Evolutionary conservation across 164 flowering plant genomes (phyloP).

Genomic region (Tetrastigma voinierianum): DNA sequence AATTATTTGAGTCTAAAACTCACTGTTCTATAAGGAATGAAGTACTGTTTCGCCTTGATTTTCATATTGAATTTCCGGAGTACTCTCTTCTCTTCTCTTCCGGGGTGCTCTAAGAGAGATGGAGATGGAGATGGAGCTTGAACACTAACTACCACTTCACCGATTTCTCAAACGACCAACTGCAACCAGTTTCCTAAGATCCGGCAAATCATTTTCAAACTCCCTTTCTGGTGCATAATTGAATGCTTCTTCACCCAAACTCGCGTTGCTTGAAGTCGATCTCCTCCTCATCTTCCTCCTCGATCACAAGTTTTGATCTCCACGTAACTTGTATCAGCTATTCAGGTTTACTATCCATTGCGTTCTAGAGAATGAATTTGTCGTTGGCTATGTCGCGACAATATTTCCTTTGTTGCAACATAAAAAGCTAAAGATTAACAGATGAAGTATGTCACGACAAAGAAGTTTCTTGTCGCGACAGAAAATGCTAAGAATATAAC

Average conservation of each 20-base stretch:
- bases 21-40: neutral
- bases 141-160: slow-evolving; percentile 4
- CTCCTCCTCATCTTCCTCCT: too few species aligned
- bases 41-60: neutral
- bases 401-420: too few species aligned
- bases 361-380: neutral
- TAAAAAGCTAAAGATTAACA: neutral
- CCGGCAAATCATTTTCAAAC: too few species aligned
- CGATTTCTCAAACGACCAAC: slow-evolving; percentile 6
- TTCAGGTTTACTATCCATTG: neutral
- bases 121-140: neutral
- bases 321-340: too few species aligned
- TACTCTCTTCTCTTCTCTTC: slow-evolving; percentile 2
- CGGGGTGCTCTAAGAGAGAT: too few species aligned
- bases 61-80: neutral
- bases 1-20: too few species aligned
- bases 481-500: too few species aligned
- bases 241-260: neutral
- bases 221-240: too few species aligned
- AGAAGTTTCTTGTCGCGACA: too few species aligned
- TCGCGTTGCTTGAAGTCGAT: neutral
- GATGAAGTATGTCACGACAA: too few species aligned
- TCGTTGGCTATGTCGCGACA: neutral
- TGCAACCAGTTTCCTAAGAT: neutral
- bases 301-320: too few species aligned